Base-by-base conservation (phyloP, 768 basidiomycete species). In the Gloeopeniophorella convolvens region DNA sequence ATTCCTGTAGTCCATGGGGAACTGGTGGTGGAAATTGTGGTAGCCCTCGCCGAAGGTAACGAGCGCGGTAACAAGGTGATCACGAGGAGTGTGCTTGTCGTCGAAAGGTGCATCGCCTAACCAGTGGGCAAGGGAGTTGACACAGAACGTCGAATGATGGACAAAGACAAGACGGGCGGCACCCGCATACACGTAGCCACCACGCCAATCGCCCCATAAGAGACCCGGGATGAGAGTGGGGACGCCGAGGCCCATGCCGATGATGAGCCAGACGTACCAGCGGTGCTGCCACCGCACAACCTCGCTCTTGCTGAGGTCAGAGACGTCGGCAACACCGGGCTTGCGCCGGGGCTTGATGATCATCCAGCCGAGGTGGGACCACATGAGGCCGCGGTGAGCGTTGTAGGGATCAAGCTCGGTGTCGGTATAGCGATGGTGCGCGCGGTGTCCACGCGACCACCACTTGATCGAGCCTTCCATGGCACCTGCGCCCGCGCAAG, bases 381-480 rank as follows among this genome's bases (percentile, higher is more conserved):
- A 90, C 62, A 80, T 75, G 62, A 95, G 78, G 46, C 93, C 93
- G 60, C 85, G 82, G 68, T 91, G 86, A 6, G 92, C 92, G 56
- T 89, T 87, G 72, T 97, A 96, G 0, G 94, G 93, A 69, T 96
- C 93, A 56, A 97, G 85, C 48, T 92, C 89, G 62, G 93, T 97
- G 69, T 95, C 93, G 59, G 93, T 97, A 72, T 96, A 95, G 35
- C 93, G 80, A 64, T 96, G 94, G 67, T 96, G 94, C 3, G 95
- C 95, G 53, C 95, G 89, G 74, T 99, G 96, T 41, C 94, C 94
- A 45, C 96, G 81, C 18, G 85, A 85, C 96, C 96, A 98, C 96
- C 96, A 98, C 67, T 90, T 88, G 72, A 99, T 95, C 18, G 94
- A 96, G 8, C 95, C 95, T 64, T 99, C 80, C 40, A 95, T 86